Evolutionary conservation across 805 yeast genomes (phyloP).

Genomic region (Clavispora asparagi): DNA sequence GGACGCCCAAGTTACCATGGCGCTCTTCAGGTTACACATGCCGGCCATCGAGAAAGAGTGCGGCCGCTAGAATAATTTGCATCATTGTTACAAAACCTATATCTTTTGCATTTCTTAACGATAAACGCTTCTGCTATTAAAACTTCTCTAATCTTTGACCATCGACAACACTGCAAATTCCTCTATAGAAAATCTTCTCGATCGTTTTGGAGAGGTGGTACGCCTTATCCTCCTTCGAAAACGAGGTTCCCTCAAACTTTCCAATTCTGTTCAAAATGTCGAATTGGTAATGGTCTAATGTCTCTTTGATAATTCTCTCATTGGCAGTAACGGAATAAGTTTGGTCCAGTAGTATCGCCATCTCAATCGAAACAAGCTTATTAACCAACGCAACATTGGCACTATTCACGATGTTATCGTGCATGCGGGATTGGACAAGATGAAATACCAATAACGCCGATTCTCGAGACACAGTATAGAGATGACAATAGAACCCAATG

Average conservation of each 20-base stretch:
- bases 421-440: background rate
- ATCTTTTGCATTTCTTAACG: background rate
- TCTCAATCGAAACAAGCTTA: background rate
- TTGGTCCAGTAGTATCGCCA: background rate
- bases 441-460: background rate
- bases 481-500: background rate
- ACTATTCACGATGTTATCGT: background rate
- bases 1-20: conserved; percentile 87
- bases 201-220: background rate
- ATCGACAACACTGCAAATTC: conserved; percentile 32
- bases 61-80: background rate
- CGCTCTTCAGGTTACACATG: conserved; percentile 60
- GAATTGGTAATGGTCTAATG: background rate
- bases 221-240: background rate
- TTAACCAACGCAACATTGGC: background rate
- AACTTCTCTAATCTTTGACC: conserved; percentile 29
- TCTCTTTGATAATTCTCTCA: background rate
- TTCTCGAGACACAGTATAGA: background rate
- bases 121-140: background rate
- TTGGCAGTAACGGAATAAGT: background rate
- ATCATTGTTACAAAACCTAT: background rate
- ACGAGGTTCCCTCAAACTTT: background rate
- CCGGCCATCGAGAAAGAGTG: conserved; percentile 50
- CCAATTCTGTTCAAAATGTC: background rate
- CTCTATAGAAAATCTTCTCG: conserved; percentile 33